Evolutionary conservation across 2,329 filamentous ascomycete species (phyloP), one percentile per base, ranked within the genome.

Genomic region (Hypoxylon sp.): DNA sequence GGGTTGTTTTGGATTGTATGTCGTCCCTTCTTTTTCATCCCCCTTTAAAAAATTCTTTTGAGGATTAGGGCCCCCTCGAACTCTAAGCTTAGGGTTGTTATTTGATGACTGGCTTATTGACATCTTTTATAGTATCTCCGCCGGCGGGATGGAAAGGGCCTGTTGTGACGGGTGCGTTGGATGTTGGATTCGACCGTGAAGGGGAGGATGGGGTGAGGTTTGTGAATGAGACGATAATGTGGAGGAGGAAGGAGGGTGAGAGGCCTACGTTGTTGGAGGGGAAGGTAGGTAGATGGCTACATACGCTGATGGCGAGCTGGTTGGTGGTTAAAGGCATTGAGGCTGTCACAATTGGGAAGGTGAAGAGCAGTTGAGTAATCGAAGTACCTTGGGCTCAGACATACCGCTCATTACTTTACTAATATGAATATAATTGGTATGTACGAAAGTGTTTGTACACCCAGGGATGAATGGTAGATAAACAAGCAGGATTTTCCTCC

Each of bases 211-310:
- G 14, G 10, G 76, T 68, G 19, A 80, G 70, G 60, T 83, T 84
- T 0, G 77, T 79, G 0, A 79, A 77, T 3, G 78, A 78, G 7
- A 84, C 77, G 32, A 72, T 77, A 0, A 78, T 82, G 48, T 82
- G 81, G 73, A 79, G 79, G 51, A 73, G 73, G 5, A 69, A 56
- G 25, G 60, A 64, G 1, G 72, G 28, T 30, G 28, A 45, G 56
- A 68, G 59, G 13, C 65, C 71, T 9, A 71, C 70, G 25, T 23
- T 75, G 51, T 60, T 75, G 14, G 73, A 75, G 61, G 68, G 71
- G 0, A 4, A 25, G 9, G 30, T 75, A 5, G 70, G 72, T 17
- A 53, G 73, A 13, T 73, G 71, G 73, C 13, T 74, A 30, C 75
- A 76, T 67, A 38, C 41, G 17, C 32, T 72, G 3, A 75, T 75